Evolutionary conservation across 2,329 filamentous ascomycete genomes (phyloP).

Genomic region (Xylaria sp.): DNA sequence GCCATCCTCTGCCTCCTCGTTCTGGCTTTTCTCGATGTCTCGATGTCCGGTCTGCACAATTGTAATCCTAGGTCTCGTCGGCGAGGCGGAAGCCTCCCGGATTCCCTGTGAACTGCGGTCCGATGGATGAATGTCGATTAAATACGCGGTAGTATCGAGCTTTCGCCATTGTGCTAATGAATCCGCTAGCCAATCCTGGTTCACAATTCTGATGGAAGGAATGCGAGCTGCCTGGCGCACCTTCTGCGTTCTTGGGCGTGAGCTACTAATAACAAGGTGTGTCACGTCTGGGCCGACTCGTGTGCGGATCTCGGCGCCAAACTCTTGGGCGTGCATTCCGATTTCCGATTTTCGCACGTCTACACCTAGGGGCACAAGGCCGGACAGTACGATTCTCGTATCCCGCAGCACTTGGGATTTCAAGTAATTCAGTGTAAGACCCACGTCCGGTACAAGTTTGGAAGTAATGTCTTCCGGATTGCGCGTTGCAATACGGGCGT

Average conservation of each 20-base stretch:
- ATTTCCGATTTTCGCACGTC: conserved; percentile 86
- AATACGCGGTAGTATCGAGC: conserved; percentile 81
- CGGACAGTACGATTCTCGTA: conserved; percentile 86
- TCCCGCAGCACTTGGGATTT: conserved; percentile 81
- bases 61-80: conserved; percentile 59
- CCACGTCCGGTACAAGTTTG: conserved; percentile 81
- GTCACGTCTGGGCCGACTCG: conserved; percentile 73
- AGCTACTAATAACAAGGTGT: conserved; percentile 77
- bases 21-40: conserved; percentile 43
- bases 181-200: conserved; percentile 87
- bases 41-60: conserved; percentile 48
- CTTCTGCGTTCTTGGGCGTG: conserved; percentile 85
- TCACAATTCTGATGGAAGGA: conserved; percentile 88
- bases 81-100: conserved; percentile 51
- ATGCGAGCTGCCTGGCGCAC: conserved; percentile 86
- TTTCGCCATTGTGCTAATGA: conserved; percentile 86
- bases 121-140: conserved; percentile 78
- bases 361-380: conserved; percentile 84
- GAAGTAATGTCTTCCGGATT: conserved; percentile 57
- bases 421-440: conserved; percentile 82
- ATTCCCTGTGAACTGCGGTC: conserved; percentile 61
- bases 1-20: conserved; percentile 57
- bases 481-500: conserved; percentile 65
- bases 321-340: conserved; percentile 85
- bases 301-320: conserved; percentile 75